Evolutionary conservation across 805 yeast species (phyloP).

Genomic region (Starmerella kuoi): DNA sequence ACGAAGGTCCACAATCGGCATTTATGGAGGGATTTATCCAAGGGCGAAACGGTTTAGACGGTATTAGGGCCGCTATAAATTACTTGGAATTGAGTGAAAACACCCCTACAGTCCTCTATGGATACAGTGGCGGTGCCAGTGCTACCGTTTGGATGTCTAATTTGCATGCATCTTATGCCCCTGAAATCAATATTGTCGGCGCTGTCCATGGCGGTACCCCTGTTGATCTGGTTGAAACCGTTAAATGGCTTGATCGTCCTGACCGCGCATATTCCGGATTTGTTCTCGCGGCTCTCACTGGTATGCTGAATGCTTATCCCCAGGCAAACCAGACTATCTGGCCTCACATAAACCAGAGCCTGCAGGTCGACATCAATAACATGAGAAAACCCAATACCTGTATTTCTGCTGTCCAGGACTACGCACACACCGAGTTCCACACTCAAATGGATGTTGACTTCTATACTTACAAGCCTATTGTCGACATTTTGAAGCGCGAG

Average conservation of each 20-base stretch:
- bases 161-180: slow-evolving; percentile 23
- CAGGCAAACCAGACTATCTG: slow-evolving; percentile 5
- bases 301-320: slow-evolving; percentile 22
- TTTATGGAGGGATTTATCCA: slow-evolving; percentile 23
- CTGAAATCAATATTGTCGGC: slow-evolving; percentile 24
- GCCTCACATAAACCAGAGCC: slow-evolving; percentile 3
- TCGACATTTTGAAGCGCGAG: slow-evolving; percentile 9
- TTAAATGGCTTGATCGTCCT: slow-evolving; percentile 11
- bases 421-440: not conserved
- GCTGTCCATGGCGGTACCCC: slow-evolving; percentile 18
- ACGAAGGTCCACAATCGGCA: slow-evolving; percentile 26
- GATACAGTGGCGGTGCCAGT: slow-evolving; percentile 15
- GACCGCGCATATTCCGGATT: slow-evolving; percentile 19
- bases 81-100: not conserved
- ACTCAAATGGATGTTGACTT: slow-evolving; percentile 16
- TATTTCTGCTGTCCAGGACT: slow-evolving; percentile 3
- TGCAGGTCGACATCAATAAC: slow-evolving; percentile 4
- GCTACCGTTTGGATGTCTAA: slow-evolving; percentile 27
- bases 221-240: slow-evolving; percentile 16
- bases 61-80: slow-evolving; percentile 18
- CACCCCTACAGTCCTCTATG: slow-evolving; percentile 7
- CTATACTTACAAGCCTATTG: slow-evolving; percentile 7
- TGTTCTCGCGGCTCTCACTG: slow-evolving; percentile 21
- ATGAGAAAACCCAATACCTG: not conserved
- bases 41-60: slow-evolving; percentile 24